Evolutionary conservation across 805 yeast species (phyloP), one percentile per base, ranked within the genome.

Genomic region (Candida awuae): DNA sequence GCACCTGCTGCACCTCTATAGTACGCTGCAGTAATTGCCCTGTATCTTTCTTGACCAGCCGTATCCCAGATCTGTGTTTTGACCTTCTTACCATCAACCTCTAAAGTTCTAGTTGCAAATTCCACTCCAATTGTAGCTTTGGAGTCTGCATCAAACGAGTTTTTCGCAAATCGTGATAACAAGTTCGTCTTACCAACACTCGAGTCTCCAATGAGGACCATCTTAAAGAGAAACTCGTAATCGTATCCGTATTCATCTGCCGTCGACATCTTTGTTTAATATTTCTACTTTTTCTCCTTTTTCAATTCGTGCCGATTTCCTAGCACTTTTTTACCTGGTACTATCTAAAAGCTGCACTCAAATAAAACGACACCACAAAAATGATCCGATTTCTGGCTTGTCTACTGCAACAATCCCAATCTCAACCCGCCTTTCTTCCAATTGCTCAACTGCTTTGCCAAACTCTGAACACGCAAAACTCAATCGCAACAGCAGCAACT

Each of bases 1-100:
- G 97, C 97, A 44, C 98, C 98, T 39, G 88, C 95, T 1, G 98
- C 97, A 30, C 97, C 98, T 59, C 98, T 75, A 62, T 90, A 90
- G 66, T 90, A 90, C 6, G 97, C 97, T 41, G 92, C 80, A 23
- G 98, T 92, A 61, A 90, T 90, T 32, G 98, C 97, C 54, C 98
- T 77, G 69, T 92, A 90, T 62, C 98, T 78, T 64, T 90, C 98
- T 68, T 90, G 98, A 45, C 98, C 98, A 2, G 98, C 98, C 27
- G 98, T 90, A 63, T 90, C 98, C 98, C 98, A 90, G 51, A 87
- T 81, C 63, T 86, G 94, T 4, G 94, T 90, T 61, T 84, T 85
- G 51, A 84, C 81, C 58, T 85, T 67, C 55, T 82, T 83, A 31
- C 86, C 87, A 49, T 83, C 90, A 46, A 84, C 79, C 53, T 83